Percentiles rank a stretch among this genome's conserved stretches.
Conservation (phyloP, 1,284 basidiomycete genomes). For the Puccinia coronata region DNA sequence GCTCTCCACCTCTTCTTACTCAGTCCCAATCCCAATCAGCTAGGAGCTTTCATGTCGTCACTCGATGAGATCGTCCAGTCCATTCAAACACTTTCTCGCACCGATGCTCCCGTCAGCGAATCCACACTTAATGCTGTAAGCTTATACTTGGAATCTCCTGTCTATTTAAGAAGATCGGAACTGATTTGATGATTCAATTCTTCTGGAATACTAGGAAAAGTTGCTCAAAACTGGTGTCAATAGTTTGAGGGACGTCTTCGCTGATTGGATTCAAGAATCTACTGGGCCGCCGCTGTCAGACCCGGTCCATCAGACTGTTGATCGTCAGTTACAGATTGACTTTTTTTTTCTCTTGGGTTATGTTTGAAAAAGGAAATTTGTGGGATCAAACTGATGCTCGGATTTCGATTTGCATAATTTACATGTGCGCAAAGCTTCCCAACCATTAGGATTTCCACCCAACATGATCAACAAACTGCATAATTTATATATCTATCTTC, state of each 20-base stretch:
- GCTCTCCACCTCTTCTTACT: neutral
- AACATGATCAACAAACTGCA: constrained; percentile 14
- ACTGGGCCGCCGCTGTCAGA: constrained; percentile 26
- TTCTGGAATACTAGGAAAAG: constrained; percentile 4
- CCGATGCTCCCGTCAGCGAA: constrained; percentile 16
- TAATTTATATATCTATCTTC: constrained; percentile 28
- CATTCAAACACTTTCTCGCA: constrained; percentile 3
- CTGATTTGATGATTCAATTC: neutral
- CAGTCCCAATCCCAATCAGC: constrained; percentile 39
- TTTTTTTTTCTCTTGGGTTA: neutral
- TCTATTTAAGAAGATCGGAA: too few species aligned
- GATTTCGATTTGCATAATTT: neutral
- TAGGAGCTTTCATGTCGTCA: constrained; percentile 29
- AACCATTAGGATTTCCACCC: constrained; percentile 27
- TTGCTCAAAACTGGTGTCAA: constrained; percentile 3
- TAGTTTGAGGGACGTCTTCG: constrained; percentile 13
- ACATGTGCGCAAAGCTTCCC: neutral
- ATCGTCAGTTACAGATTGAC: constrained; percentile 8
- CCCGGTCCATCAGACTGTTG: constrained; percentile 20
- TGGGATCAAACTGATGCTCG: neutral
- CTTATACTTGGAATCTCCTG: neutral
- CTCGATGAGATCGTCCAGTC: constrained; percentile 42
- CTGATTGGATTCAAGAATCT: constrained; percentile 13
- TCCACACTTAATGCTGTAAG: constrained; percentile 12
- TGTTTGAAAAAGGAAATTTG: neutral